These are phyloP conservation scores for Penicillium turbatum DNA, from an alignment of 495 filamentous ascomycete genomes.

Conservation along the genomic window DNA sequence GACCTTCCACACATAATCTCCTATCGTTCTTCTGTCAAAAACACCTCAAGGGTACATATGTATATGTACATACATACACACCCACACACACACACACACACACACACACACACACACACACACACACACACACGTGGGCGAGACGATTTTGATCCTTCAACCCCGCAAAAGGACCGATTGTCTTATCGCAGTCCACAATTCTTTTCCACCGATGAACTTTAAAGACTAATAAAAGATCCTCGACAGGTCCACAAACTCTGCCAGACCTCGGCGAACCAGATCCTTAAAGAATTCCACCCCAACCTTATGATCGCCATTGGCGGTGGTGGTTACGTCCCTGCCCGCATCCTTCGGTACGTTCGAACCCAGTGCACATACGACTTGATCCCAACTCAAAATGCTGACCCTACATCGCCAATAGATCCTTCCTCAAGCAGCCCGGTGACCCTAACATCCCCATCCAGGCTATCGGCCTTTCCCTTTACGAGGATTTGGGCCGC, in stretches of 20 bases:
- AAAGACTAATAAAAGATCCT: background rate
- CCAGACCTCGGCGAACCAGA: constrained; percentile 71
- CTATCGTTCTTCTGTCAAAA: background rate
- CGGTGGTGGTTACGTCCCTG: constrained; percentile 94
- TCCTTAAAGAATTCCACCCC: constrained; percentile 79
- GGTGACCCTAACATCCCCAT: constrained; percentile 94
- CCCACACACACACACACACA: too few relatives aligned
- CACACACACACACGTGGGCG: too few relatives aligned
- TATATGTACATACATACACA: too few relatives aligned
- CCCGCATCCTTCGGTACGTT: constrained; percentile 80
- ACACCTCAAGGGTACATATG: background rate
- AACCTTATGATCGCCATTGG: constrained; percentile 99
- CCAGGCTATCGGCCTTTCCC: constrained; percentile 95
- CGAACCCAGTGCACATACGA: background rate
- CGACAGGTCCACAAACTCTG: constrained; percentile 93
- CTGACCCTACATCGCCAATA: constrained; percentile 18
- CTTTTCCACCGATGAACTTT: background rate
- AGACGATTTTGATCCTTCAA: background rate
- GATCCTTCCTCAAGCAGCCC: constrained; percentile 89
- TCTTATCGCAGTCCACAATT: background rate
- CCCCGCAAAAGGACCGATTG: constrained; percentile 1
- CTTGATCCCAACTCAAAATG: background rate
- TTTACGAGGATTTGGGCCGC: constrained; percentile 80
- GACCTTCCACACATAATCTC: too few relatives aligned
- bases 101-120: too few relatives aligned